phyloP scores from a whole-genome alignment of 768 basidiomycete species.

The Panus rudis region DNA sequence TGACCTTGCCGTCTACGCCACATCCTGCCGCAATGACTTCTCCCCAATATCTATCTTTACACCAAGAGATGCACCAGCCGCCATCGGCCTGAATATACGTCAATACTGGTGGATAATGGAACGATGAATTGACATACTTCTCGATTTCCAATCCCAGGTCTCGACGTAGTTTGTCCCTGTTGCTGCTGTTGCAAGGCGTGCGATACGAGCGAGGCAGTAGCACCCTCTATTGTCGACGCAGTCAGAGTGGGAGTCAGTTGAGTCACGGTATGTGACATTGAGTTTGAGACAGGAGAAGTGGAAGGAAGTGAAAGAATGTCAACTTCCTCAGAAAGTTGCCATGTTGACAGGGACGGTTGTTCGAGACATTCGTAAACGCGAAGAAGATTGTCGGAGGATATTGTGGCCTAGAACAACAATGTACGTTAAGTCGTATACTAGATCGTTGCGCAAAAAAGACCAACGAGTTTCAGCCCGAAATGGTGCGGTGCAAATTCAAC shows the following conservation, averaged over 20 bases:
- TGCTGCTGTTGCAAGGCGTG: constrained; percentile 53
- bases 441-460: constrained; percentile 18
- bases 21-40: constrained; percentile 75
- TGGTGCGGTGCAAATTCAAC: constrained; percentile 86
- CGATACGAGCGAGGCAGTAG: constrained; percentile 50
- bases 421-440: neutral
- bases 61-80: constrained; percentile 94
- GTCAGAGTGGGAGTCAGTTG: constrained; percentile 71
- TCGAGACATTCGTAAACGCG: constrained; percentile 90
- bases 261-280: constrained; percentile 47
- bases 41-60: constrained; percentile 94
- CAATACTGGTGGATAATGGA: neutral
- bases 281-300: constrained; percentile 30
- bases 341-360: constrained; percentile 59
- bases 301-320: constrained; percentile 56
- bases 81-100: constrained; percentile 53
- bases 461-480: constrained; percentile 83
- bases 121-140: constrained; percentile 33
- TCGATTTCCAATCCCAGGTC: constrained; percentile 48
- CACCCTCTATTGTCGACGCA: constrained; percentile 38
- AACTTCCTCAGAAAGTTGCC: constrained; percentile 73
- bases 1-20: constrained; percentile 67
- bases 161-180: constrained; percentile 21
- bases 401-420: constrained; percentile 56
- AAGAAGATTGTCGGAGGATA: constrained; percentile 82